Evolutionary conservation across 1,139 yeast species (phyloP).

Genomic region (Yamadazyma spencermartinsiae): DNA sequence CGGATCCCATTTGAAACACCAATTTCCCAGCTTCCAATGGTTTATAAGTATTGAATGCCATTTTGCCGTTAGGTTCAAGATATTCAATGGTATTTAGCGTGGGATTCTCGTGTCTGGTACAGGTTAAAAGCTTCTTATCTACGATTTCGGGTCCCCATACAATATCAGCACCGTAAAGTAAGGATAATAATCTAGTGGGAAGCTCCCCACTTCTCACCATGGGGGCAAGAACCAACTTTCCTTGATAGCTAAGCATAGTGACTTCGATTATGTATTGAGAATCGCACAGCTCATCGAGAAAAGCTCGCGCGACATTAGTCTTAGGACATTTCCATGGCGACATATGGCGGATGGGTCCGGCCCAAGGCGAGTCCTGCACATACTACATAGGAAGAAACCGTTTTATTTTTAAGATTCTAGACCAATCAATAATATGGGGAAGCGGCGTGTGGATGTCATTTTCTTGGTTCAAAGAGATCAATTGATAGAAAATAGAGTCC

Average conservation of each 20-base stretch:
- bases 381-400: not conserved
- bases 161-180: constrained; percentile 84
- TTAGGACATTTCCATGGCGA: too few species aligned
- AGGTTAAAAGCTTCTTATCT: constrained; percentile 76
- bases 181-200: constrained; percentile 78
- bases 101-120: constrained; percentile 60
- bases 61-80: constrained; percentile 31
- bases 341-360: too few species aligned
- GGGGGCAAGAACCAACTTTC: constrained; percentile 86
- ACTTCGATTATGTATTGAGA: not conserved
- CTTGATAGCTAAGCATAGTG: constrained; percentile 29
- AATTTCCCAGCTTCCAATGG: constrained; percentile 59
- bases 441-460: too few species aligned
- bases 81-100: constrained; percentile 62
- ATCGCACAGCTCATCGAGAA: not conserved
- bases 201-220: constrained; percentile 96
- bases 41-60: constrained; percentile 76
- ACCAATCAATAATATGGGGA: not conserved
- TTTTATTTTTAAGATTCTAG: not conserved
- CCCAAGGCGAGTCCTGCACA: too few species aligned
- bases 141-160: constrained; percentile 97
- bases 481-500: too few species aligned
- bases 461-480: too few species aligned
- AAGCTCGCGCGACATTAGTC: too few species aligned
- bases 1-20: constrained; percentile 88